These are phyloP conservation scores for Acer negundo DNA, from an alignment of 345 rosid genomes.

Conservation along the genomic window DNA sequence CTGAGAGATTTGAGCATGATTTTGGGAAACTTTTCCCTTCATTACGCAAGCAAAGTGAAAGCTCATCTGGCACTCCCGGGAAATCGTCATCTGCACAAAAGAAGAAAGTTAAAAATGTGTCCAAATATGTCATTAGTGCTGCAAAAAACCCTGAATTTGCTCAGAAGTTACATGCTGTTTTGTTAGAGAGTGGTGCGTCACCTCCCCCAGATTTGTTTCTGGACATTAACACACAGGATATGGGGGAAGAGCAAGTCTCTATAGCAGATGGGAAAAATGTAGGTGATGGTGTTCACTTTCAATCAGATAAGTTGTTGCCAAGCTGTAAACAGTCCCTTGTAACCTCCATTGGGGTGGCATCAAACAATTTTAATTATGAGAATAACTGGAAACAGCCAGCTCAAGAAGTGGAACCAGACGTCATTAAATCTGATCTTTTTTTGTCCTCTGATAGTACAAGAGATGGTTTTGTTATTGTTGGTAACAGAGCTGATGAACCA, in stretches of 20 bases:
- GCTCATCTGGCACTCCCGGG: constrained; percentile 39
- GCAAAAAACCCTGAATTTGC: constrained; percentile 96
- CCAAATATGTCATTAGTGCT: constrained; percentile 83
- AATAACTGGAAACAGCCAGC: constrained; percentile 29
- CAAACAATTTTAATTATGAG: constrained; percentile 25
- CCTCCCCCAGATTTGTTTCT: constrained; percentile 84
- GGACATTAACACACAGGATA: constrained; percentile 53
- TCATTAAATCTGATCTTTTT: constrained; percentile 27
- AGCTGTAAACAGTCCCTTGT: constrained; percentile 27
- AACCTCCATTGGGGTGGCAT: constrained; percentile 19
- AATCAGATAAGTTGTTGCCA: constrained; percentile 34
- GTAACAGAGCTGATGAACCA: constrained; percentile 29
- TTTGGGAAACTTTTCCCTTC: constrained; percentile 63
- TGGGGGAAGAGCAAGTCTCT: constrained; percentile 33
- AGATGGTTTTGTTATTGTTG: constrained; percentile 35
- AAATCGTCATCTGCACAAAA: constrained; percentile 65
- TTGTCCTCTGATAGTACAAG: constrained; percentile 34
- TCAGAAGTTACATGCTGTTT: constrained; percentile 84
- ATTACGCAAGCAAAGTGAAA: constrained; percentile 42
- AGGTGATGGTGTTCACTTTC: constrained; percentile 29
- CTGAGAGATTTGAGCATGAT: constrained; percentile 65
- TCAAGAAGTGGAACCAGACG: constrained; percentile 41
- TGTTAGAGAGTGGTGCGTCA: constrained; percentile 88
- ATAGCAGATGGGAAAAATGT: constrained; percentile 30
- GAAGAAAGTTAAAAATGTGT: constrained; percentile 82